A percentile compares a stretch with the other conserved stretches of the same genome.
phyloP scores from a whole-genome alignment of 495 filamentous ascomycete genomes.

The Penicillium manginii region DNA sequence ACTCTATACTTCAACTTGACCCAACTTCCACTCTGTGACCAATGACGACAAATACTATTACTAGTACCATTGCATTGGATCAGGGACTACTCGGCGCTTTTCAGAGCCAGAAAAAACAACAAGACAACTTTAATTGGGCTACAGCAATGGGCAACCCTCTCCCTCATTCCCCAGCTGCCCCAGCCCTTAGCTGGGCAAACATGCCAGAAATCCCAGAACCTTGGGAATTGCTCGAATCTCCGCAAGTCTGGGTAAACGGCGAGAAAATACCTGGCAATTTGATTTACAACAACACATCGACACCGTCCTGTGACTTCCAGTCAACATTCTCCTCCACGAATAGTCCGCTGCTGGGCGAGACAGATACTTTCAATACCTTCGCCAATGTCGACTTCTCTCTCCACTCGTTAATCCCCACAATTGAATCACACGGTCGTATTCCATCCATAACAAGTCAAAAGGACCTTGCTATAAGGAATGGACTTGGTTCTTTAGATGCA shows the following conservation, averaged over 20 bases:
- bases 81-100: neutral
- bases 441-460: neutral
- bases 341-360: neutral
- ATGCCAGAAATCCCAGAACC: neutral
- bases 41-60: too few species aligned
- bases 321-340: neutral
- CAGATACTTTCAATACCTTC: neutral
- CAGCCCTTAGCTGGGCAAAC: neutral
- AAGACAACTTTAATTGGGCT: neutral
- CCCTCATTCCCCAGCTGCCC: neutral
- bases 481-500: neutral
- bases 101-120: neutral
- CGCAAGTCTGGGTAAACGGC: constrained; percentile 3
- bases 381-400: neutral
- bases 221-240: neutral
- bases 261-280: neutral
- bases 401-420: neutral
- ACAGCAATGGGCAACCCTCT: neutral
- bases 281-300: neutral
- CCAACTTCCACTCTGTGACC: too few species aligned
- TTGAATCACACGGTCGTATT: neutral
- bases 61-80: too few species aligned
- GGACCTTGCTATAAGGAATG: neutral
- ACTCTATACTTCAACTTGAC: too few species aligned
- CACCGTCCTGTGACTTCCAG: neutral